Evolutionary conservation across 2,329 filamentous ascomycete genomes (phyloP).

Genomic region (Pyrenochaeta sp.): DNA sequence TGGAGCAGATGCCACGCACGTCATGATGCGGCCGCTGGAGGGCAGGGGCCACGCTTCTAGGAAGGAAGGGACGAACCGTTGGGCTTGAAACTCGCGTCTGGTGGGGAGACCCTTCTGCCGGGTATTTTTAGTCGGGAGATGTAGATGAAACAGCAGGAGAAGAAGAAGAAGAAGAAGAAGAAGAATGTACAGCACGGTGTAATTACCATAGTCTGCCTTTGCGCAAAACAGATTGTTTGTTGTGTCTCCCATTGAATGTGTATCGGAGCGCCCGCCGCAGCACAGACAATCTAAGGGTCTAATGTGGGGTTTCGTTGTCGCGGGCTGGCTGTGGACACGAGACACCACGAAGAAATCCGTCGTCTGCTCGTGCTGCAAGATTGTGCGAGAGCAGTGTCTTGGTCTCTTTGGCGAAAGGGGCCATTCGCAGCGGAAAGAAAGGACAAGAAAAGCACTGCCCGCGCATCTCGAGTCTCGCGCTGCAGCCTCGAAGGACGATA

Average conservation of each 20-base stretch:
- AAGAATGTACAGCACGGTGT: neutral
- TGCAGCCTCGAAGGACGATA: neutral
- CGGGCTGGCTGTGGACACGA: conserved; percentile 16
- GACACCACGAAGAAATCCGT: neutral
- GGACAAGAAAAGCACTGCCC: too few species aligned
- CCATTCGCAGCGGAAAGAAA: too few species aligned
- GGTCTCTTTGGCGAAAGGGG: neutral
- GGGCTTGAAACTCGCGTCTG: conserved; percentile 2
- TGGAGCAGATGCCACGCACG: conserved; percentile 17
- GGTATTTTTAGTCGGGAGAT: neutral
- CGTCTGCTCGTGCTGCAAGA: neutral
- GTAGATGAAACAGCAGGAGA: neutral
- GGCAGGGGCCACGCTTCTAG: conserved; percentile 10
- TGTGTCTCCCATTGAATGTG: conserved; percentile 4
- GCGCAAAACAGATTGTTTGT: neutral
- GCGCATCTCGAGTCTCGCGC: too few species aligned
- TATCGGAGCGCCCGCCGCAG: conserved; percentile 1
- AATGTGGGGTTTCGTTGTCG: conserved; percentile 13
- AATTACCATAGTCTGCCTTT: neutral
- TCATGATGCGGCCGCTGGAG: conserved; percentile 13
- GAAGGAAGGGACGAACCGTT: conserved; percentile 1
- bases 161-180: neutral
- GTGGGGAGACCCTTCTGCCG: neutral
- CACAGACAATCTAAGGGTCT: conserved; percentile 9
- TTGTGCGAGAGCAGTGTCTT: conserved; percentile 6